Evolutionary conservation across 345 rosid genomes (phyloP).

Genomic region (Tarenaya hassleriana): DNA sequence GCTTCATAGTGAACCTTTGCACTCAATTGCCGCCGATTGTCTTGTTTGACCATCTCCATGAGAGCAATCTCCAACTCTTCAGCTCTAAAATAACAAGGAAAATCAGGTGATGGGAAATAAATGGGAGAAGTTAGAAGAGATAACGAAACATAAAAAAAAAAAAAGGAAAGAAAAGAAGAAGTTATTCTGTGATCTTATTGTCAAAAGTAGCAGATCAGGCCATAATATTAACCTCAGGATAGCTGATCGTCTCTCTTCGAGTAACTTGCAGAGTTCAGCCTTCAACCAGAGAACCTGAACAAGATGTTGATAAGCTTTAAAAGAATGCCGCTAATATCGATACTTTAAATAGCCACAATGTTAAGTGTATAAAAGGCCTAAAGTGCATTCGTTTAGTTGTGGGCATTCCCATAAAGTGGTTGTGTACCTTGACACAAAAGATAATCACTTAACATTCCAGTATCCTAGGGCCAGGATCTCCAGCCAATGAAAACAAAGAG

Average conservation of each 20-base stretch:
- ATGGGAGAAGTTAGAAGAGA: too few relatives aligned
- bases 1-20: constrained; percentile 54
- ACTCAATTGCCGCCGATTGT: constrained; percentile 88
- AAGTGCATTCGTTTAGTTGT: neutral
- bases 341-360: neutral
- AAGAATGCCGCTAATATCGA: neutral
- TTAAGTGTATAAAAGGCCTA: neutral
- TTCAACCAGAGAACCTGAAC: constrained; percentile 91
- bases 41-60: constrained; percentile 99
- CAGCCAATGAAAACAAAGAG: constrained; percentile 12
- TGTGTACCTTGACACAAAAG: constrained; percentile 1
- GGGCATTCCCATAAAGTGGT: too few relatives aligned
- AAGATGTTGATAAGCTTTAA: constrained; percentile 10
- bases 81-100: constrained; percentile 48
- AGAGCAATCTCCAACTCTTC: constrained; percentile 99
- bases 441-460: constrained; percentile 13
- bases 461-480: constrained; percentile 13
- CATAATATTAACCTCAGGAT: constrained; percentile 58
- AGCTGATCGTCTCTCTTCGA: constrained; percentile 96
- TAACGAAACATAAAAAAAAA: too few relatives aligned
- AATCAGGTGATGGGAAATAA: constrained; percentile 8
- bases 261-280: constrained; percentile 86
- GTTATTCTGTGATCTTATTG: neutral
- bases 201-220: constrained; percentile 4
- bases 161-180: neutral